Evolutionary conservation across 2,329 filamentous ascomycete species (phyloP).

Genomic region (Cladosporium halotolerans): DNA sequence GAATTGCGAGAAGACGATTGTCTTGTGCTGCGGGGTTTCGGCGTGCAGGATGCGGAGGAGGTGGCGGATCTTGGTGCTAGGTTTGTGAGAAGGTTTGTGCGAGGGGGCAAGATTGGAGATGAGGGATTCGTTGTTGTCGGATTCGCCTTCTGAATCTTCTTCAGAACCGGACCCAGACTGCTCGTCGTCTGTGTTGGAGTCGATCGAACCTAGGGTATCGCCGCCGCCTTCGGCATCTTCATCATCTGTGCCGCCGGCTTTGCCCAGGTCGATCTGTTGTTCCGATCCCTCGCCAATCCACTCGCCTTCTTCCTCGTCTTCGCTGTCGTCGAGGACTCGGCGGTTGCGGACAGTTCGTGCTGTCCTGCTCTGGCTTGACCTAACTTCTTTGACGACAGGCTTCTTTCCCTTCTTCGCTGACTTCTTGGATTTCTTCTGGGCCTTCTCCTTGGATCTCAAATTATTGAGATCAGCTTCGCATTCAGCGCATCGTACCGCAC

Average conservation of each 20-base stretch:
- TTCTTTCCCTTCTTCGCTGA: slow-evolving; percentile 15
- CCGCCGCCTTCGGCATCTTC: slow-evolving; percentile 84
- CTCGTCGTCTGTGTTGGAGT: slow-evolving; percentile 54
- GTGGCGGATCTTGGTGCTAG: slow-evolving; percentile 87
- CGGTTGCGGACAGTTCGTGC: slow-evolving; percentile 43
- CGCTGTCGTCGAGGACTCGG: slow-evolving; percentile 57
- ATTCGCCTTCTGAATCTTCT: slow-evolving; percentile 31
- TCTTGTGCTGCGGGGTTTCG: slow-evolving; percentile 80
- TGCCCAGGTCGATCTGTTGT: slow-evolving; percentile 47
- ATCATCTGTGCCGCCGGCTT: slow-evolving; percentile 77
- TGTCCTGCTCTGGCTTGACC: slow-evolving; percentile 25
- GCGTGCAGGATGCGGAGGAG: slow-evolving; percentile 72
- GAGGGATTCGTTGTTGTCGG: slow-evolving; percentile 21
- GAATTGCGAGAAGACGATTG: slow-evolving; percentile 98
- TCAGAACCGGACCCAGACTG: slow-evolving; percentile 36
- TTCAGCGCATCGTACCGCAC: slow-evolving; percentile 59
- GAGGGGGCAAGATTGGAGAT: slow-evolving; percentile 25
- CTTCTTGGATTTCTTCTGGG: slow-evolving; percentile 26
- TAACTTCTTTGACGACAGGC: slow-evolving; percentile 22
- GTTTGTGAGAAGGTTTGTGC: slow-evolving; percentile 43
- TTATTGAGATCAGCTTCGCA: slow-evolving; percentile 70
- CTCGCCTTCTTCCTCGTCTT: slow-evolving; percentile 56
- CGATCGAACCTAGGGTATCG: slow-evolving; percentile 67
- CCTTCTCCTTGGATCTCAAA: slow-evolving; percentile 34
- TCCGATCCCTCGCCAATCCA: slow-evolving; percentile 73